Evolutionary conservation across 164 flowering plant genomes (phyloP), one percentile per base, ranked within the genome.

Genomic region (Sedum album): DNA sequence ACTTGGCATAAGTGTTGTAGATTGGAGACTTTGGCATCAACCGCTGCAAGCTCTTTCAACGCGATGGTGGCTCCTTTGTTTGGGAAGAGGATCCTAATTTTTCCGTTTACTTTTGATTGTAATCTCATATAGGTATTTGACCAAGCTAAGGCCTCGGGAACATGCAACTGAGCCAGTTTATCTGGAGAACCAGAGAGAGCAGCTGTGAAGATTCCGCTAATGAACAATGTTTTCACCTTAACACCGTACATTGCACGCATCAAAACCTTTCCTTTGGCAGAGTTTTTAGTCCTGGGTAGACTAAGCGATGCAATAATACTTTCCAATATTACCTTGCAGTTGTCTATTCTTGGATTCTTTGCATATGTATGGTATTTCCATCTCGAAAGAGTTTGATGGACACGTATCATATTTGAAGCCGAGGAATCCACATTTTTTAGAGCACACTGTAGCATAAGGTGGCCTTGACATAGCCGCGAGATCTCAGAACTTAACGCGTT

Each of bases 231-330:
- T 41, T 65, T 68, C 46, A 85, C 90, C 79, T 79, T 90, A 14
- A 92, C 89, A 48, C 96, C 99, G 65, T 87, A 85, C 88, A 94
- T 77, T 6, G 96, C 99, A 5, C 80, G 87, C 92, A 94, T 86
- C 79, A 94, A 72, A 49, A 91, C 85, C 74, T 86, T 87, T 25
- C 90, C 99, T 72, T 88, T 90, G 57, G 86, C 78, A 2, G 96
- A 88, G 74, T 82, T 88, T 72, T 87, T 94, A 13, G 87, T 79
- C 80, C 90, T 90, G 0, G 90, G 85, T 66, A 80, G 67, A 70
- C 82, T 70, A 46, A 88, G 79, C 5, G 88, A 81, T 53, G 73
- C 70, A 42, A 75, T 53, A 25, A 90, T 88, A 28, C 61, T 75
- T n/a, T 80, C 79, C 63, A 90, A 68, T 48, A 82, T 76, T 23